Conservation (phyloP, 2,329 filamentous ascomycete species). For the Zelopaecilomyces penicillatus region DNA sequence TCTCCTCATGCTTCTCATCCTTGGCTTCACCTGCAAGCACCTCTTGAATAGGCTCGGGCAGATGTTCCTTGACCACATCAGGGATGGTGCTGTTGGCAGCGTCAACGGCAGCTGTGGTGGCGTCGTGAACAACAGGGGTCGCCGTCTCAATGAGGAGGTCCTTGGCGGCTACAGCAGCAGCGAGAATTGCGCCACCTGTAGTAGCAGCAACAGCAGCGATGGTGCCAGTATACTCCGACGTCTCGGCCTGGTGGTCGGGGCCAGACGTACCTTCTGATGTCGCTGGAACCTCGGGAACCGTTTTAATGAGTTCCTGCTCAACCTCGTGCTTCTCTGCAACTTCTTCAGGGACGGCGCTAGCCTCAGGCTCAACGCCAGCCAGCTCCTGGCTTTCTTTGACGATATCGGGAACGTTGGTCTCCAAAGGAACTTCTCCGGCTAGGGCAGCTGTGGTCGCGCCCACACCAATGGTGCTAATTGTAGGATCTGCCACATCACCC, state of each 20-base stretch:
- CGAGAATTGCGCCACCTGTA: constrained; percentile 21
- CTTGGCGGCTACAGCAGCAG: constrained; percentile 22
- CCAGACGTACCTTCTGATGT: constrained; percentile 49
- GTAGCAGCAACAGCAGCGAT: constrained; percentile 32
- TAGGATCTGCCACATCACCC: constrained; percentile 29
- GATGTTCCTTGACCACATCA: constrained; percentile 42
- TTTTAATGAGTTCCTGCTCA: constrained; percentile 61
- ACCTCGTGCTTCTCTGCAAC: constrained; percentile 64
- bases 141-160: constrained; percentile 29
- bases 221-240: constrained; percentile 34
- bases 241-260: constrained; percentile 36
- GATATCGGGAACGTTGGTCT: constrained; percentile 37
- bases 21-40: constrained; percentile 32
- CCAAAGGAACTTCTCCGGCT: constrained; percentile 59
- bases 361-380: constrained; percentile 57
- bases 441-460: constrained; percentile 59
- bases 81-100: constrained; percentile 42
- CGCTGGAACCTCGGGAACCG: constrained; percentile 52
- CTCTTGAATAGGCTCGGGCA: constrained; percentile 42
- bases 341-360: constrained; percentile 55
- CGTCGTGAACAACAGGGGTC: constrained; percentile 27
- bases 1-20: constrained; percentile 33
- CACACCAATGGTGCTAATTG: constrained; percentile 45
- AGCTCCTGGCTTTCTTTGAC: constrained; percentile 66
- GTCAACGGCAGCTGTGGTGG: constrained; percentile 28